These are phyloP conservation scores for Litsea cubeba DNA, from an alignment of 164 flowering plant genomes.

Conservation along the genomic window DNA sequence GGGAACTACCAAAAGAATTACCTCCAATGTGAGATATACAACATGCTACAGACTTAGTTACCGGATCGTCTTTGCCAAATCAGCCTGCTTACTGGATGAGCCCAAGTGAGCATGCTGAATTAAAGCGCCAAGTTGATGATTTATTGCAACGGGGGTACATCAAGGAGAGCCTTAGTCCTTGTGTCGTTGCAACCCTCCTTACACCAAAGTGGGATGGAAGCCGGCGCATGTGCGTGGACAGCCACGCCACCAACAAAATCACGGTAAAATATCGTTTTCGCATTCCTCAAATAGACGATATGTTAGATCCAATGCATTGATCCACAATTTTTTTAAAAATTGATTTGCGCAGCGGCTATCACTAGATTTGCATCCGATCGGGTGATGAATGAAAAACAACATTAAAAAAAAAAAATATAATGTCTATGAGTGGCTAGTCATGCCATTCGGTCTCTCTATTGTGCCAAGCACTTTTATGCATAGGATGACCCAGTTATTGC, in stretches of 20 bases:
- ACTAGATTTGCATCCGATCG: neutral
- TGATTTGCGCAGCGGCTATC: neutral
- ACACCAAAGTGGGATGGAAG: neutral
- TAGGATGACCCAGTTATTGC: no score
- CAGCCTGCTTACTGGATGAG: neutral
- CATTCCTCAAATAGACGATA: neutral
- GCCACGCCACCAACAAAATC: neutral
- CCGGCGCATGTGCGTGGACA: neutral
- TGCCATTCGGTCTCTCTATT: no score
- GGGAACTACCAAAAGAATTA: neutral
- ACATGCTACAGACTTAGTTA: neutral
- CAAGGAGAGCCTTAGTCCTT: neutral
- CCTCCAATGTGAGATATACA: neutral
- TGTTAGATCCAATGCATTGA: neutral
- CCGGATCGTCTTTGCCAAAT: neutral
- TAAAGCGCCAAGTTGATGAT: neutral
- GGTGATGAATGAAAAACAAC: constrained; percentile 6
- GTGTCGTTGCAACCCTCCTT: neutral
- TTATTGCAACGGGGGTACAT: neutral
- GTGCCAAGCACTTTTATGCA: neutral
- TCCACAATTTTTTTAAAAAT: neutral
- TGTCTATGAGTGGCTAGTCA: neutral
- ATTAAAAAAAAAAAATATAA: neutral
- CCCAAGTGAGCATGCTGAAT: neutral
- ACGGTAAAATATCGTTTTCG: neutral